Evolutionary conservation across 257 asterid genomes (phyloP), one percentile per base, ranked within the genome.

Genomic region (Prunella vulgaris): DNA sequence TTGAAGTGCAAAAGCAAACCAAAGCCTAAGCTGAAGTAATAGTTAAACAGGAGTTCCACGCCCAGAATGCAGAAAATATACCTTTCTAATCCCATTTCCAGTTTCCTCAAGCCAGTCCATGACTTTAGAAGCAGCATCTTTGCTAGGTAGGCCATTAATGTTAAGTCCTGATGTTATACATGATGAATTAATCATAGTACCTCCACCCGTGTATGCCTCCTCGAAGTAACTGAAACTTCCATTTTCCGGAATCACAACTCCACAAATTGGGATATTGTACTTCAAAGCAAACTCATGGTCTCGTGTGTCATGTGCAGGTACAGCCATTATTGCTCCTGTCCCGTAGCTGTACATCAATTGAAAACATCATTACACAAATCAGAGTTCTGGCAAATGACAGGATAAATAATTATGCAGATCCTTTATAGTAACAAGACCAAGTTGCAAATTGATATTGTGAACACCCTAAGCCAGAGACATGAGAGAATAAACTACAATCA

Each of bases 271-370:
- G 75, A 94, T 79, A 51, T 75, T 67, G 76, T 91, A 91, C 95
- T 89, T 91, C 79, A 76, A 70, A 59, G 99, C 90, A 83, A 94
- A 94, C 78, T 91, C 97, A 66, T 89, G 92, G 85, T 94, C 99
- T 32, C 99, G 87, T 20, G 94, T 81, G 79, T 94, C 99, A 80
- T 94, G 99, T 27, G 97, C 97, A 80, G 99, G 99, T 62, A 94
- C 99, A 75, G 97, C 97, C 97, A 94, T 94, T 68, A 94, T 91
- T 74, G 97, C 99, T 83, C 99, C 99, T 30, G 99, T 94, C 28
- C 99, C 99, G 32, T 94, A 94, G 93, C 99, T 93, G 90, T 70
- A 49, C 72, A 80, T 48, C 32, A 75, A 66, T 64, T 65, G 67
- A 14, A 74, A 37, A 64, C 7, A 66, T 37, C 78, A 32, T 64